These are phyloP conservation scores for Scedosporium dehoogii DNA, from an alignment of 2,329 filamentous ascomycete species.

Conservation along the genomic window DNA sequence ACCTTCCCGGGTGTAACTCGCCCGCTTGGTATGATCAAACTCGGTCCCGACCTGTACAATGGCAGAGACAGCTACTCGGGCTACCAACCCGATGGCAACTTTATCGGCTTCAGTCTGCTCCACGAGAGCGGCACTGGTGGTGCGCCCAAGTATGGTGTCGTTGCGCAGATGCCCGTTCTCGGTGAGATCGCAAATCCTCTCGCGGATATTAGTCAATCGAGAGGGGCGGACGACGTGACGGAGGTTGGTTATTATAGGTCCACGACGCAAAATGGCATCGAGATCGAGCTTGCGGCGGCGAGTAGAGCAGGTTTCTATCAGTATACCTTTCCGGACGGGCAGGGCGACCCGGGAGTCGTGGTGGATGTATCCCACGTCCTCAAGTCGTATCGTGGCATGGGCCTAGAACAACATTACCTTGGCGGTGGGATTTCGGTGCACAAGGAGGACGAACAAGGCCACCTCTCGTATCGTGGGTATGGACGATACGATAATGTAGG, in stretches of 20 bases:
- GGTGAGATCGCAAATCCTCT: slow-evolving; percentile 44
- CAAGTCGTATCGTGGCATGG: slow-evolving; percentile 49
- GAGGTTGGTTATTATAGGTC: slow-evolving; percentile 54
- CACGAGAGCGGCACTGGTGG: slow-evolving; percentile 60
- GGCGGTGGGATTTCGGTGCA: slow-evolving; percentile 46
- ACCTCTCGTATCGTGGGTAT: slow-evolving; percentile 43
- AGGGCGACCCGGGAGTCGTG: slow-evolving; percentile 31
- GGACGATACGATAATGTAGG: slow-evolving; percentile 53
- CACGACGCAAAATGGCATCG: slow-evolving; percentile 42
- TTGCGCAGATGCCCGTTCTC: slow-evolving; percentile 46
- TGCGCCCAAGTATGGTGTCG: slow-evolving; percentile 59
- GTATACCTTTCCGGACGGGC: slow-evolving; percentile 43
- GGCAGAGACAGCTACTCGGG: slow-evolving; percentile 43
- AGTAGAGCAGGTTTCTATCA: slow-evolving; percentile 48
- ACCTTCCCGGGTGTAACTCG: slow-evolving; percentile 39
- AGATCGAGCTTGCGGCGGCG: slow-evolving; percentile 46
- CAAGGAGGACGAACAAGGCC: slow-evolving; percentile 21
- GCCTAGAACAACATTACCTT: slow-evolving; percentile 51
- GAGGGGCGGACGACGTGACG: slow-evolving; percentile 38
- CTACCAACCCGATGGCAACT: slow-evolving; percentile 38
- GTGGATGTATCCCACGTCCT: slow-evolving; percentile 60
- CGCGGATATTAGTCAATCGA: slow-evolving; percentile 42
- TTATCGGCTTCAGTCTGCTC: slow-evolving; percentile 53
- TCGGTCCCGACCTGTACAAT: slow-evolving; percentile 38
- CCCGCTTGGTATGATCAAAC: slow-evolving; percentile 38